phyloP scores from a whole-genome alignment of 345 rosid genomes.

The Rhizophora apiculata region DNA sequence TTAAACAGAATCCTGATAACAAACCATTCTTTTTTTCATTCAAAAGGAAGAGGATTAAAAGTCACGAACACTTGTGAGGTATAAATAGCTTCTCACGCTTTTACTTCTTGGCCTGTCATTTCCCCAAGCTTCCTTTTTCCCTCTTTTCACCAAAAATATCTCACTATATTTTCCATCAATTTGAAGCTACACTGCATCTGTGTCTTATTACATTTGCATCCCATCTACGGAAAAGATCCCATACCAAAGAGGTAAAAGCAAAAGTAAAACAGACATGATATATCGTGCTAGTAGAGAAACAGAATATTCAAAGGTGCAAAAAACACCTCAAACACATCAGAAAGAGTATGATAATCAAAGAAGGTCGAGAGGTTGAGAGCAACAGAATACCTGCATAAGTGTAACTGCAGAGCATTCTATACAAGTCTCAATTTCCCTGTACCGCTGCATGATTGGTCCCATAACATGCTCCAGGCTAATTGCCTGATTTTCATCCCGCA shows the following conservation, averaged over 20 bases:
- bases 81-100: neutral
- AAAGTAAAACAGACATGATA: too few species aligned
- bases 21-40: too few species aligned
- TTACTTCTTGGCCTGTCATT: neutral
- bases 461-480: slow-evolving; percentile 58
- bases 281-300: too few species aligned
- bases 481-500: slow-evolving; percentile 55
- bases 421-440: slow-evolving; percentile 81
- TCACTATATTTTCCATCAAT: neutral
- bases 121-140: neutral
- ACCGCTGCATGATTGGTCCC: slow-evolving; percentile 76
- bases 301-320: too few species aligned
- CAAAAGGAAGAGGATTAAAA: too few species aligned
- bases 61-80: too few species aligned
- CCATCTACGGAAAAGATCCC: neutral
- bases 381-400: slow-evolving; percentile 53
- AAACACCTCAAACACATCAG: neutral
- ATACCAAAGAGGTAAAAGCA: neutral
- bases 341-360: neutral
- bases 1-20: too few species aligned
- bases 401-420: slow-evolving; percentile 82
- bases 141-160: neutral
- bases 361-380: neutral
- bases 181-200: neutral
- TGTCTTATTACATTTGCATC: neutral